Base-by-base conservation (phyloP, 768 basidiomycete species). In the Rhizopogon roseolus region DNA sequence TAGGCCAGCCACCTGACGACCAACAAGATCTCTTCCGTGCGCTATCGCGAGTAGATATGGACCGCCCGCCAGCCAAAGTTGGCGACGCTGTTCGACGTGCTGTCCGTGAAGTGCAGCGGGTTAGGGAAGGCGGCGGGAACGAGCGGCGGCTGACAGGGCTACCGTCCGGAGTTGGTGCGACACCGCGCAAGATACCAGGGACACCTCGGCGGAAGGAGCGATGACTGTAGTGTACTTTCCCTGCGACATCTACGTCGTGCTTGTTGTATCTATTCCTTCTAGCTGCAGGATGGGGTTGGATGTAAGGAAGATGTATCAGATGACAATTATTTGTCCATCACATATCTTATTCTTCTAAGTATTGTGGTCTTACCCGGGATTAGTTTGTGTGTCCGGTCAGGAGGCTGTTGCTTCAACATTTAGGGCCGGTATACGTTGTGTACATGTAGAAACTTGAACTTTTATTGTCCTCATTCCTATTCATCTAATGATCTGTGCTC, bases 11-110 rank as follows among this genome's bases (percentile, higher is more conserved):
- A 2, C 66, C 61, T 57, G 65, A 72, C 49, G 80, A 82, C 50
- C 75, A 85, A 1, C 73, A 78, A 53, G 78, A 81, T 38, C 62
- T 90, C 34, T 64, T 92, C 57, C 79, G 88, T 36, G 86, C 88
- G 4, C 66, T 92, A 51, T 80, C 87, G 14, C 71, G 81, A 22
- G 80, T 88, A 55, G 89, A 92, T 66, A 74, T 75, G 52, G 79
- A 76, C 55, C 77, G 88, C 4, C 85, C 85, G 5, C 83, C 80
- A 34, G 77, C 76, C 25, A 69, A 81, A 67, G 77, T 89, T n/a
- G 85, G 88, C 10, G 86, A 88, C 53, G 85, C 85, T 22, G 89
- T 81, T 37, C 71, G 86, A 63, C 71, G 82, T 37, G 89, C 88
- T 14, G 82, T 78, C 52, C 74, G 85, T 57, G 86, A 90, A 70